Evolutionary conservation across 169 alveolate genomes (phyloP).

Genomic region (Cryptosporidium parvum): DNA sequence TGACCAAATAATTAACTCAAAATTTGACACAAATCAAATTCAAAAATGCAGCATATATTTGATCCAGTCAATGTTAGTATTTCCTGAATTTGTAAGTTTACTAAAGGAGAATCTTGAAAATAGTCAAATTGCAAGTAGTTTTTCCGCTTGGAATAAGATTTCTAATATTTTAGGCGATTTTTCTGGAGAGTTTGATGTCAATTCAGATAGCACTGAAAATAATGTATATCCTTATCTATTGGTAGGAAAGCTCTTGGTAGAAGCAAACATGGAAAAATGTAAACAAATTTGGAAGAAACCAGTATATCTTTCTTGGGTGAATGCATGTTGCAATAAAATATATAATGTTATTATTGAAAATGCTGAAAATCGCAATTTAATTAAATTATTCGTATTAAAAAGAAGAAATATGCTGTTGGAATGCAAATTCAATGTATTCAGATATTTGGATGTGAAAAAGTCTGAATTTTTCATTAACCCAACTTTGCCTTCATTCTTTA

Average conservation of each 20-base stretch:
- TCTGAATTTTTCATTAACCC: conserved; percentile 59
- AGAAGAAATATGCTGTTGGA: conserved; percentile 27
- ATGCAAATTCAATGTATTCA: conserved; percentile 58
- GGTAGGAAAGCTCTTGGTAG: conserved; percentile 48
- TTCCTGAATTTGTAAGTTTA: conserved; percentile 49
- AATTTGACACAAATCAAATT: conserved; percentile 10
- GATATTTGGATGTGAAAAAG: conserved; percentile 44
- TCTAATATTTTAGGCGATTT: not conserved
- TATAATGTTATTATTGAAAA: conserved; percentile 6
- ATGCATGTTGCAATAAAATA: conserved; percentile 27
- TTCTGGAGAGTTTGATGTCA: not conserved
- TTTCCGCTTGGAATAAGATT: conserved; percentile 17
- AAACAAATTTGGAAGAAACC: conserved; percentile 29
- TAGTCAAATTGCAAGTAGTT: not conserved
- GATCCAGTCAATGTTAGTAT: conserved; percentile 40
- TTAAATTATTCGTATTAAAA: not conserved
- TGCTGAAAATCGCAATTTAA: not conserved
- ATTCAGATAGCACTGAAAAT: not conserved
- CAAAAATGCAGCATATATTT: conserved; percentile 39
- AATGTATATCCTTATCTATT: conserved; percentile 39
- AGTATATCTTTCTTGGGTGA: conserved; percentile 14
- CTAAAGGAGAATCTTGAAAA: not conserved
- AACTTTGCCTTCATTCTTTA: conserved; percentile 40
- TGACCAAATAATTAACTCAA: conserved; percentile 14
- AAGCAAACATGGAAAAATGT: conserved; percentile 64